A percentile compares a stretch with the other conserved stretches of the same genome.
These are phyloP conservation scores for Colletotrichum melonis DNA, from an alignment of 2,329 filamentous ascomycete species.

Conservation along the genomic window DNA sequence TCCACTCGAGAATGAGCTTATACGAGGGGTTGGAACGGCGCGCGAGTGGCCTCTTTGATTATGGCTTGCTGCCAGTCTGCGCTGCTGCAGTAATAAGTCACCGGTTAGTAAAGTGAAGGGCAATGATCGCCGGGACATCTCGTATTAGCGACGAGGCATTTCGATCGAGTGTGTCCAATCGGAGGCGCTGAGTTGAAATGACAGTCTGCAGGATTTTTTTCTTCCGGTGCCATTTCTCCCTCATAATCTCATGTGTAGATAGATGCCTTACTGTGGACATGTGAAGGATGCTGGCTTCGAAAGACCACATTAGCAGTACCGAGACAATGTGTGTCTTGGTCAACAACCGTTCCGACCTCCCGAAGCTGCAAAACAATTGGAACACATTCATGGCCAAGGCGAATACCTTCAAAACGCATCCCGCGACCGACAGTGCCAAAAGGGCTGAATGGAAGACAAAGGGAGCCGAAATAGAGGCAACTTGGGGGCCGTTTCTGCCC, in stretches of 20 bases:
- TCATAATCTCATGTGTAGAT: background rate
- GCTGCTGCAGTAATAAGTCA: background rate
- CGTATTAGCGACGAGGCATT: background rate
- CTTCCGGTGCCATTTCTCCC: background rate
- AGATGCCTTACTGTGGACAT: background rate
- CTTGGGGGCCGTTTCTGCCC: slow-evolving; percentile 27
- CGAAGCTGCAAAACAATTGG: background rate
- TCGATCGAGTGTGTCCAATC: background rate
- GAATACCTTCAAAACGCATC: background rate
- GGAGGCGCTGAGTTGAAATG: background rate
- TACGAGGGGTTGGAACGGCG: background rate
- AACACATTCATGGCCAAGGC: background rate
- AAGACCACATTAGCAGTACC: background rate
- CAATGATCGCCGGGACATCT: slow-evolving; percentile 7
- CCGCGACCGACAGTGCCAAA: background rate
- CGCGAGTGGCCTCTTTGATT: background rate
- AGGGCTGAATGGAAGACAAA: background rate
- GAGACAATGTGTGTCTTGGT: background rate
- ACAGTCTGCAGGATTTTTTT: background rate
- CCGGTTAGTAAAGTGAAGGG: background rate
- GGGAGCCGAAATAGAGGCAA: background rate
- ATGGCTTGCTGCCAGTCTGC: background rate
- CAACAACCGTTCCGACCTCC: background rate
- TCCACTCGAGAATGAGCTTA: background rate
- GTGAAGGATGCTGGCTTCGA: background rate